Evolutionary conservation across 2,329 filamentous ascomycete species (phyloP).

Genomic region (Phoma sp.): DNA sequence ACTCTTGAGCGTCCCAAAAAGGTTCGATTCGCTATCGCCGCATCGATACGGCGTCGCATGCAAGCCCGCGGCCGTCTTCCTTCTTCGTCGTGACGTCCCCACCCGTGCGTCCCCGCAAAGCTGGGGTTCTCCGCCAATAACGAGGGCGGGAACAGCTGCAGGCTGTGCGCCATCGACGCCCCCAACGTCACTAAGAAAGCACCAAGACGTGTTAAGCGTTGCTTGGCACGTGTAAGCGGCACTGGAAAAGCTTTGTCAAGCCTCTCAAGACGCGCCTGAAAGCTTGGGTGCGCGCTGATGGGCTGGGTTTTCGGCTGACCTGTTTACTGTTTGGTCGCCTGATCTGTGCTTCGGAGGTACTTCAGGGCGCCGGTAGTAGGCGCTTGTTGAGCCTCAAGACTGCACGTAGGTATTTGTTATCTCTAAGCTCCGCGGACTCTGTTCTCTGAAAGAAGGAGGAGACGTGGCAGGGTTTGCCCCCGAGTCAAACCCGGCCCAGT

Average conservation of each 20-base stretch:
- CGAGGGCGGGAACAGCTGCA: conserved; percentile 1
- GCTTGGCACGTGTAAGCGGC: conserved; percentile 16
- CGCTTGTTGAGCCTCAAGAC: neutral
- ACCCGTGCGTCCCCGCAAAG: conserved; percentile 11
- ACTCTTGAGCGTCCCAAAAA: neutral
- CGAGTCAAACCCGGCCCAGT: neutral
- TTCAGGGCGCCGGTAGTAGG: neutral
- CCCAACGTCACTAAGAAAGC: neutral
- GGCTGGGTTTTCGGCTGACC: neutral
- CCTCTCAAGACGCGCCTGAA: conserved; percentile 7
- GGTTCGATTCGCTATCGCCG: neutral
- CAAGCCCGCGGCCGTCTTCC: conserved; percentile 13
- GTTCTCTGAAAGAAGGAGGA: neutral
- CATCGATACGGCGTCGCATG: conserved; percentile 4
- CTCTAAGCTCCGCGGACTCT: neutral
- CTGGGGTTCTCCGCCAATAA: conserved; percentile 3
- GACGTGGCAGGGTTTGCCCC: neutral
- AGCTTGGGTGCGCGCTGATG: conserved; percentile 20
- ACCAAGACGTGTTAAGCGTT: conserved; percentile 26
- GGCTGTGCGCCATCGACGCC: neutral
- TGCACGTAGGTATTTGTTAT: neutral
- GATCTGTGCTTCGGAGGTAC: neutral
- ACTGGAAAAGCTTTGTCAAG: conserved; percentile 26
- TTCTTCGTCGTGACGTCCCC: conserved; percentile 20
- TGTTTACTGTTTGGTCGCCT: neutral